phyloP scores from a whole-genome alignment of 2,329 filamentous ascomycete genomes.

The Grosmannia penicillata region DNA sequence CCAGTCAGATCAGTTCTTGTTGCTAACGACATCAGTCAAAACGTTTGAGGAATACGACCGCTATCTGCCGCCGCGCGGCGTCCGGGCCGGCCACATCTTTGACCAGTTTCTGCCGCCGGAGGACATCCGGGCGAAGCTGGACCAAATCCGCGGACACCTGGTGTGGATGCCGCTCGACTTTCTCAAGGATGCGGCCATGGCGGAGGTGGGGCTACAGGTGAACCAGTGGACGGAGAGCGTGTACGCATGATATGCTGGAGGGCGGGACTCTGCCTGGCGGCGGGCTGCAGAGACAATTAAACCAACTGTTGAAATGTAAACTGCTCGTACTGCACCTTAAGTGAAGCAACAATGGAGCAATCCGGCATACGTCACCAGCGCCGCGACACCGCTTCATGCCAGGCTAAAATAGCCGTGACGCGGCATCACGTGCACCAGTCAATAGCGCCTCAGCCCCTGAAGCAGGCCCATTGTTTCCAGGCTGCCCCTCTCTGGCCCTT shows the following conservation, averaged over 20 bases:
- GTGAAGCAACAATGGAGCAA: too few species aligned
- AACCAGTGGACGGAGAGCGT: constrained; percentile 81
- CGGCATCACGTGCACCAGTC: constrained; percentile 6
- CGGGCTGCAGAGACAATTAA: too few species aligned
- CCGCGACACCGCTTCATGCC: too few species aligned
- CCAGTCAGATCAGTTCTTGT: neutral
- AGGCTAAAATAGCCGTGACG: neutral
- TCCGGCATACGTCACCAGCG: too few species aligned
- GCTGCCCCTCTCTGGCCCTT: neutral
- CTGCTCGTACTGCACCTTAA: neutral
- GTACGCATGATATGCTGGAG: constrained; percentile 39
- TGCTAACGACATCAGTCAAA: constrained; percentile 41
- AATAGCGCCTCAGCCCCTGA: neutral
- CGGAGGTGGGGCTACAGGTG: constrained; percentile 72
- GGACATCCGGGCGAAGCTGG: constrained; percentile 61
- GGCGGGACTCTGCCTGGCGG: too few species aligned
- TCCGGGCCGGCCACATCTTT: constrained; percentile 76
- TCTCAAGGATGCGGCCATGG: constrained; percentile 72
- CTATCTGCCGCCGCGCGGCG: constrained; percentile 54
- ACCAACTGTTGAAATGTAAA: too few species aligned
- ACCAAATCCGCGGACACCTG: constrained; percentile 71
- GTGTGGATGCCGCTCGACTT: constrained; percentile 95
- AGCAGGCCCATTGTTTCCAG: neutral
- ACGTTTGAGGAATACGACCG: constrained; percentile 81
- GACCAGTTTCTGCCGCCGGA: constrained; percentile 60